A percentile compares a stretch with the other conserved stretches of the same genome.
phyloP scores from a whole-genome alignment of 345 rosid genomes.

The Nasturtium officinale region DNA sequence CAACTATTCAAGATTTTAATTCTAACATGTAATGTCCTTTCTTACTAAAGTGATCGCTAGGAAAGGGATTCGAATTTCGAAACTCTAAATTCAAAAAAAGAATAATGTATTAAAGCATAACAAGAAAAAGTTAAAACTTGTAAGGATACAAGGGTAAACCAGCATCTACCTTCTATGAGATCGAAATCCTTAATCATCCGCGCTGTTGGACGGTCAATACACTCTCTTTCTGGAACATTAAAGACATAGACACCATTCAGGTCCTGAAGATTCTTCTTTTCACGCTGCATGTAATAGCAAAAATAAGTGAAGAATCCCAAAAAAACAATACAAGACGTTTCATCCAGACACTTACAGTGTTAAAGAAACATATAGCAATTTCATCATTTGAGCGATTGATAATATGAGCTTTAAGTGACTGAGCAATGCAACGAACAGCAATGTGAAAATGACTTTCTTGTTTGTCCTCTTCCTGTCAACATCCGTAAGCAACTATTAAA shows the following conservation, averaged over 20 bases:
- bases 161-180: conserved; percentile 61
- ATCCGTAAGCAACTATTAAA: background rate
- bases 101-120: conserved; percentile 5
- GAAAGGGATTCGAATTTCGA: background rate
- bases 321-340: background rate
- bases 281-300: conserved; percentile 64
- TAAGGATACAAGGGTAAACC: background rate
- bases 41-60: background rate
- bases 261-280: conserved; percentile 89
- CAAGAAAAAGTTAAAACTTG: background rate
- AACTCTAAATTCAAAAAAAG: conserved; percentile 9
- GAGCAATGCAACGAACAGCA: conserved; percentile 69
- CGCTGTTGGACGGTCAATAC: conserved; percentile 85
- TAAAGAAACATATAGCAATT: conserved; percentile 87
- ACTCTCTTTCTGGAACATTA: conserved; percentile 75
- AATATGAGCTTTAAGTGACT: conserved; percentile 79
- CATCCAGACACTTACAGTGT: conserved; percentile 62
- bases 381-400: conserved; percentile 79
- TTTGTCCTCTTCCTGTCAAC: conserved; percentile 60
- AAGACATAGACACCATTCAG: conserved; percentile 74
- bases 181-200: conserved; percentile 81
- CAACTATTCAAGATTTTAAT: background rate
- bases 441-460: conserved; percentile 73
- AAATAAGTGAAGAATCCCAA: conserved; percentile 2
- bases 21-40: background rate